Conservation (phyloP, 441 rosid species). For the Viola pubescens region DNA sequence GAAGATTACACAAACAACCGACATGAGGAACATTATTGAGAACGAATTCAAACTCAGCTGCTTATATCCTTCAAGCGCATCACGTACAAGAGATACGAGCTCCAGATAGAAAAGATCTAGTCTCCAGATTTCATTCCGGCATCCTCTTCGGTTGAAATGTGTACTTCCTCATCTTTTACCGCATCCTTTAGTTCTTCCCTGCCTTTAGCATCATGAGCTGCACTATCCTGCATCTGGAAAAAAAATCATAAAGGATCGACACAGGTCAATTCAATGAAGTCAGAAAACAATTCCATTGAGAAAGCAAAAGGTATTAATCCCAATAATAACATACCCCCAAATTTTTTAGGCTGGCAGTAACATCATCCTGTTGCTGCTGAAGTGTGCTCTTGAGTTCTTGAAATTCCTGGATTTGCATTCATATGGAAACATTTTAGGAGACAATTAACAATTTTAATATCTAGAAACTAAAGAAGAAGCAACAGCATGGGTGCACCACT, state of each 20-base stretch:
- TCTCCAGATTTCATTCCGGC: slow-evolving; percentile 19
- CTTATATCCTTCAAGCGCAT: background rate
- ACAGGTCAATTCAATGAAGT: slow-evolving; percentile 1
- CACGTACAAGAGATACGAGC: background rate
- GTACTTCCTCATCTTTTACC: slow-evolving; percentile 31
- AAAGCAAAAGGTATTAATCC: background rate
- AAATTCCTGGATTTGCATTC: slow-evolving; percentile 47
- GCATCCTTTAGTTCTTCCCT: slow-evolving; percentile 15
- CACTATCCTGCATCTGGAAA: slow-evolving; percentile 51
- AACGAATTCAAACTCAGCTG: background rate
- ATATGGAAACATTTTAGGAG: background rate
- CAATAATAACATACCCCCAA: slow-evolving; percentile 43
- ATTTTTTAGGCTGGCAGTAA: slow-evolving; percentile 49
- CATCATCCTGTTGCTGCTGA: slow-evolving; percentile 81
- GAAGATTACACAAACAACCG: background rate
- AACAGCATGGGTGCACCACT: slow-evolving; percentile 15
- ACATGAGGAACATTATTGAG: background rate
- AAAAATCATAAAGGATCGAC: slow-evolving; percentile 13
- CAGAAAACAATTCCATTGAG: background rate
- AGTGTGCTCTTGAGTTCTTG: slow-evolving; percentile 63
- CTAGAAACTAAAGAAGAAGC: too few relatives aligned
- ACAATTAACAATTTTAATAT: background rate
- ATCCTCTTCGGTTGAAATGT: slow-evolving; percentile 17
- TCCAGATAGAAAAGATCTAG: slow-evolving; percentile 15
- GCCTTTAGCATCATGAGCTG: slow-evolving; percentile 36